Percentiles rank a stretch among this genome's conserved stretches.
Conservation (phyloP, 2,329 filamentous ascomycete genomes). For the Paradendryphiella salina region DNA sequence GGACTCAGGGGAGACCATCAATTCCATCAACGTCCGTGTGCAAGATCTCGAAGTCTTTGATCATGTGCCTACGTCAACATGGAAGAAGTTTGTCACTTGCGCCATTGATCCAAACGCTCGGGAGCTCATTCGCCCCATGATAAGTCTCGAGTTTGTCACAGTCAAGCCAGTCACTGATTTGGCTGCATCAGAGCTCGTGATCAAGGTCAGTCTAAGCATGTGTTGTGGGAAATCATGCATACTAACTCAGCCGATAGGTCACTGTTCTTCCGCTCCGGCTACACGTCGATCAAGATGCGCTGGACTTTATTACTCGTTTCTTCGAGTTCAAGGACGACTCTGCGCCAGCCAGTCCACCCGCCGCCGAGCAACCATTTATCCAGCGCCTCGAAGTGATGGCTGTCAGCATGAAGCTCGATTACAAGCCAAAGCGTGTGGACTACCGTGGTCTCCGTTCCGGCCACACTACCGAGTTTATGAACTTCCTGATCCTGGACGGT, state of each 20-base stretch:
- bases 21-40: constrained; percentile 81
- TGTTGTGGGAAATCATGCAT: neutral
- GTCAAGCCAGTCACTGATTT: constrained; percentile 83
- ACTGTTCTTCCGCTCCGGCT: constrained; percentile 81
- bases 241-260: constrained; percentile 45
- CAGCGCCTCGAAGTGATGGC: constrained; percentile 86
- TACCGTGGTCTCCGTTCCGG: constrained; percentile 91
- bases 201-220: constrained; percentile 62
- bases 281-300: constrained; percentile 94
- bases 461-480: constrained; percentile 97
- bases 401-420: constrained; percentile 84
- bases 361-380: constrained; percentile 74
- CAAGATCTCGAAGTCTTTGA: constrained; percentile 88
- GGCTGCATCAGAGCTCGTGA: constrained; percentile 84
- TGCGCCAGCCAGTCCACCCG: constrained; percentile 58
- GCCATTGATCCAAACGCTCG: constrained; percentile 84
- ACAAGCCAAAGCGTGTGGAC: constrained; percentile 97
- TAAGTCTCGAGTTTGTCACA: constrained; percentile 84
- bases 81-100: constrained; percentile 97
- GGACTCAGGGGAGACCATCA: constrained; percentile 77
- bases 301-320: constrained; percentile 96
- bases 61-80: constrained; percentile 91
- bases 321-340: constrained; percentile 94
- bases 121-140: constrained; percentile 85
- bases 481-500: constrained; percentile 90